Evolutionary conservation across 768 basidiomycete genomes (phyloP), one percentile per base, ranked within the genome.

Genomic region (Leccinum imitatum): DNA sequence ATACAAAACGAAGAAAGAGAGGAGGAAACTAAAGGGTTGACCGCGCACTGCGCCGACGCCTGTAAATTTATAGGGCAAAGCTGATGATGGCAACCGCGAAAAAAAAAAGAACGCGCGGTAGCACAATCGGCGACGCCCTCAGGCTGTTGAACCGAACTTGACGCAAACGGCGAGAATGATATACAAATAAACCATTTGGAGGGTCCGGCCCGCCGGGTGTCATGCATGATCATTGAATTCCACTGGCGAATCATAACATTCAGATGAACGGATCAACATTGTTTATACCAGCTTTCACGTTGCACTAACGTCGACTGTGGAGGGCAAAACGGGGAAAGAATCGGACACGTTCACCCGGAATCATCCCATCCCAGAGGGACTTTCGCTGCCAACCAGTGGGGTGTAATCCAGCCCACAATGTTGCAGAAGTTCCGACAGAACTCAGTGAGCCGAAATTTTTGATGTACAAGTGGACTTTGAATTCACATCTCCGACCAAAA

Each of bases 41-140:
- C 10, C n/a, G 41, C 9, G 41, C 10, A 44, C 41, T 2, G 9
- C 50, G 3, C 0, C 25, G 11, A 15, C n/a, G 15, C 5, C 31
- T 44, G 37, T 14, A 53, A 66, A 55, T 71, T 70, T 70, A 70
- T 67, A 67, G 53, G 55, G 50, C 48, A 44, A 53, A 48, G 33
- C 11, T 62, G 53, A 54, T 52, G 27, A 27, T 58, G 65, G 56
- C 58, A 60, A 50, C 30, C 31, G 37, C 33, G 39, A 56, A 55
- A 53, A 39, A 23, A 41, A 41, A 41, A 41, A 14, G 41, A 19
- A 19, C n/a, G 41, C 4, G 41, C 8, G 41, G 41, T n/a, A 44
- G 41, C 41, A 19, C 41, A 44, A 44, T n/a, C 41, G 10, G 41
- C n/a, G 41, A 44, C 41, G n/a, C 41, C 41, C n/a, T 44, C 27